Evolutionary conservation across 2,329 filamentous ascomycete genomes (phyloP).

Genomic region (Exophiala bonariae): DNA sequence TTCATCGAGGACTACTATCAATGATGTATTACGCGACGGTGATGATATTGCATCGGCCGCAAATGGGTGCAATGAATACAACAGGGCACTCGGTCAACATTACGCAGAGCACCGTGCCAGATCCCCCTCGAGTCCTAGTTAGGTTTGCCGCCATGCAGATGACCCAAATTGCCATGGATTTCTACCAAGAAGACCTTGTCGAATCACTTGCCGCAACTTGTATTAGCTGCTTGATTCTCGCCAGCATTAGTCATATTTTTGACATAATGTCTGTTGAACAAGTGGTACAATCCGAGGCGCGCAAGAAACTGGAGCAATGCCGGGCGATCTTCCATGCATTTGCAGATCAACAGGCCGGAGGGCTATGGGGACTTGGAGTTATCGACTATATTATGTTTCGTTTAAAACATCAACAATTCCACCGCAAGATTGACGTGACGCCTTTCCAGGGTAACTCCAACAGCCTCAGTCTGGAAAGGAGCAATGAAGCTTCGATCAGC

Average conservation of each 20-base stretch:
- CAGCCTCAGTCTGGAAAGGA: neutral
- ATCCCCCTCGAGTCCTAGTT: slow-evolving; percentile 1
- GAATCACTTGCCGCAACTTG: slow-evolving; percentile 3
- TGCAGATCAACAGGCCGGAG: neutral
- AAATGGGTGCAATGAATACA: neutral
- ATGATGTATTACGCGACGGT: slow-evolving; percentile 2
- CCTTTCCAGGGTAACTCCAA: neutral
- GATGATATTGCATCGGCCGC: slow-evolving; percentile 1
- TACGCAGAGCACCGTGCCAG: neutral
- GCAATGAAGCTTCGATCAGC: no score
- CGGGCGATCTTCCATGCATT: slow-evolving; percentile 2
- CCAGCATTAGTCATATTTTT: slow-evolving; percentile 9
- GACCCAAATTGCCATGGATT: slow-evolving; percentile 13
- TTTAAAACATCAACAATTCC: neutral
- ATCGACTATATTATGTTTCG: neutral
- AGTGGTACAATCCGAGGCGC: slow-evolving; percentile 10
- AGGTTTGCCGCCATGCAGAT: slow-evolving; percentile 7
- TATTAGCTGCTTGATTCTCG: slow-evolving; percentile 7
- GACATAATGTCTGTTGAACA: slow-evolving; percentile 4
- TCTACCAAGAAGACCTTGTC: slow-evolving; percentile 6
- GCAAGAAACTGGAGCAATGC: slow-evolving; percentile 19
- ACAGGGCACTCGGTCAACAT: no score
- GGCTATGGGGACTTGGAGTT: neutral
- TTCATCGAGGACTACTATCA: neutral
- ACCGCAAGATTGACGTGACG: neutral